Percentiles rank a stretch among this genome's conserved stretches.
phyloP scores from a whole-genome alignment of 805 yeast genomes.

The Candida adriatica region DNA sequence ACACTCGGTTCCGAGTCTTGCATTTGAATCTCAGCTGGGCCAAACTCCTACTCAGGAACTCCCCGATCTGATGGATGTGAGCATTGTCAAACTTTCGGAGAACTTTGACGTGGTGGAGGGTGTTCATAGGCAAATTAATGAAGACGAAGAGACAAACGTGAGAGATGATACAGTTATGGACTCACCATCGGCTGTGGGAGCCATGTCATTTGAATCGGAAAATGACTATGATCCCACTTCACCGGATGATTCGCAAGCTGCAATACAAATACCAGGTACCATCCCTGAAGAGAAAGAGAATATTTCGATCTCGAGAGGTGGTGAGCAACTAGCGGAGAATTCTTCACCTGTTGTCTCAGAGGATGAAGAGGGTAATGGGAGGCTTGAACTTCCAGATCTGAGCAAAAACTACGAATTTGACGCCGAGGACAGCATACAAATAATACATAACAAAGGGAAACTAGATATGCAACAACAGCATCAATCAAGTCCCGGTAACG shows the following conservation, averaged over 20 bases:
- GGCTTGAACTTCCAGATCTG: slow-evolving; percentile 4
- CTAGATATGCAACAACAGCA: too few relatives aligned
- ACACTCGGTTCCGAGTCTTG: slow-evolving; percentile 15
- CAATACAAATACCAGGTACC: slow-evolving; percentile 20
- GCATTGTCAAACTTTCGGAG: neutral
- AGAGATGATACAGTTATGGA: slow-evolving; percentile 7
- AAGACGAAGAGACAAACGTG: slow-evolving; percentile 1
- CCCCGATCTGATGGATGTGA: neutral
- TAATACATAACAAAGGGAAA: slow-evolving; percentile 8
- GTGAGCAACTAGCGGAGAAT: slow-evolving; percentile 1
- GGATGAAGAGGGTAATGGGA: slow-evolving; percentile 14
- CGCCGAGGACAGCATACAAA: slow-evolving; percentile 20
- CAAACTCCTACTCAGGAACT: slow-evolving; percentile 5
- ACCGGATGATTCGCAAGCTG: slow-evolving; percentile 11
- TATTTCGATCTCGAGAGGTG: slow-evolving; percentile 1
- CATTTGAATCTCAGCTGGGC: slow-evolving; percentile 10
- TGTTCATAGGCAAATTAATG: neutral
- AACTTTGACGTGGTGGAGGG: neutral
- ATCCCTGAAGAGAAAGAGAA: slow-evolving; percentile 17
- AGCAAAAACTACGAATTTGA: slow-evolving; percentile 6
- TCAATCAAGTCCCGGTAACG: slow-evolving; percentile 3
- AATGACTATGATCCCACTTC: neutral
- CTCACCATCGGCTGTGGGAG: neutral
- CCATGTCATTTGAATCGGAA: slow-evolving; percentile 2
- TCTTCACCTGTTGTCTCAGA: slow-evolving; percentile 21